phyloP scores from a whole-genome alignment of 495 filamentous ascomycete genomes.

The Aspergillus saccharolyticus region DNA sequence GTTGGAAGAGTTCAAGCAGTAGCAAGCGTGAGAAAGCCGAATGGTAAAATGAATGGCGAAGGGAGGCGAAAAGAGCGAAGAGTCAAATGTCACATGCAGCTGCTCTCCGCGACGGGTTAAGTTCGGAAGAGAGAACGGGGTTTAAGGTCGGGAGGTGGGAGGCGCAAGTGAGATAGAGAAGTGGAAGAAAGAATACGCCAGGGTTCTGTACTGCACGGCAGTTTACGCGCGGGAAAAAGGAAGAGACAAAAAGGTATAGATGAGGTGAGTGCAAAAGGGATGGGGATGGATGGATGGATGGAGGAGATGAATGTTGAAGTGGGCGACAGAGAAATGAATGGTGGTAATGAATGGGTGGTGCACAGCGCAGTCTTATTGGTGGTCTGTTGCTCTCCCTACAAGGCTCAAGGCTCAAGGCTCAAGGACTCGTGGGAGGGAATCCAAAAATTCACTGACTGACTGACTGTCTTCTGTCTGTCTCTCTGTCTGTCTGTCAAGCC shows the following conservation, averaged over 20 bases:
- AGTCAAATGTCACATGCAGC: constrained; percentile 9
- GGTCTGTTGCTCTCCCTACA: constrained; percentile 12
- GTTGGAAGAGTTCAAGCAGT: neutral
- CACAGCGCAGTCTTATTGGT: constrained; percentile 21
- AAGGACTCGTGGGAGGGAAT: constrained; percentile 6
- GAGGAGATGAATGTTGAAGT: neutral
- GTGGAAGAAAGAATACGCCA: constrained; percentile 7
- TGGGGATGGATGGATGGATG: no score
- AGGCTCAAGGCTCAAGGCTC: constrained; percentile 2
- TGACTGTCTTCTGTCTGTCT: no score
- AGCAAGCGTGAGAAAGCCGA: constrained; percentile 12
- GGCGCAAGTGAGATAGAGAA: constrained; percentile 10
- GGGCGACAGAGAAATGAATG: constrained; percentile 2
- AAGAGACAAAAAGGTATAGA: neutral
- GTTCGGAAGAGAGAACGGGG: constrained; percentile 8
- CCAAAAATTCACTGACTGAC: neutral
- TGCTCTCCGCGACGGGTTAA: neutral
- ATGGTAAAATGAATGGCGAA: constrained; percentile 14
- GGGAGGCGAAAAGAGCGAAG: constrained; percentile 10
- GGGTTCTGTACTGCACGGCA: neutral
- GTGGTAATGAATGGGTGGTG: constrained; percentile 17
- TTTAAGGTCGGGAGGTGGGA: neutral
- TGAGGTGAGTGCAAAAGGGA: no score
- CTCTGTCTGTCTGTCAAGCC: no score
- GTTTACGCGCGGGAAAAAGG: neutral